phyloP scores from a whole-genome alignment of 805 yeast genomes.

The Jamesozyma lodderae region DNA sequence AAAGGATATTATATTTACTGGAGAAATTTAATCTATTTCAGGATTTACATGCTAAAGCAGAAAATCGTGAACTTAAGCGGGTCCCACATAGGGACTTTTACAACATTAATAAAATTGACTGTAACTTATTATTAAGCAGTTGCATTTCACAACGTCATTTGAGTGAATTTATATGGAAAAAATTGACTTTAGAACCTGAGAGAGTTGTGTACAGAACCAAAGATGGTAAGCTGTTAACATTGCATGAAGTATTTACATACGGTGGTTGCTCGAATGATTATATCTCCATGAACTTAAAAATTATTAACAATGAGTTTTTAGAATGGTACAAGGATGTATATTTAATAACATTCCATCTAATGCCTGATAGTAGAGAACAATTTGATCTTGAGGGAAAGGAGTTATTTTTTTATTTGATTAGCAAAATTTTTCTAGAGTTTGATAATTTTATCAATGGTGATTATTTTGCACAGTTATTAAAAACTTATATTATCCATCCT shows the following conservation, averaged over 20 bases:
- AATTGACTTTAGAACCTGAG: conserved; percentile 29
- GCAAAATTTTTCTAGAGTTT: conserved; percentile 30
- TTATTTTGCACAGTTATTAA: conserved; percentile 29
- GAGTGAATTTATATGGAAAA: conserved; percentile 31
- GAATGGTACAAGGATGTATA: conserved; percentile 19
- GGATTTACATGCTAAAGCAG: conserved; percentile 28
- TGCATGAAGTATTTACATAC: conserved; percentile 17
- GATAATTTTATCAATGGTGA: conserved; percentile 33
- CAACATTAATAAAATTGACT: conserved; percentile 89
- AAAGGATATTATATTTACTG: conserved; percentile 25
- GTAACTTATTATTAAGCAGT: conserved; percentile 20
- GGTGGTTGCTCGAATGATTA: conserved; percentile 7
- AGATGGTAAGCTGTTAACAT: conserved; percentile 16
- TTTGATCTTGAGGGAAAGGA: conserved; percentile 11
- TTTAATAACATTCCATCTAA: conserved; percentile 16
- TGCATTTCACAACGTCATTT: conserved; percentile 25
- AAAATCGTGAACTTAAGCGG: conserved; percentile 28
- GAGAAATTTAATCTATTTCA: conserved; percentile 31
- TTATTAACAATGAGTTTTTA: conserved; percentile 23
- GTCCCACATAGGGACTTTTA: conserved; percentile 56
- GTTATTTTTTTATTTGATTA: conserved; percentile 23
- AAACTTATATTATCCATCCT: conserved; percentile 25
- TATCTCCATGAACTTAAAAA: conserved; percentile 19
- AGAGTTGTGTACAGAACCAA: conserved; percentile 26
- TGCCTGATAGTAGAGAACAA: conserved; percentile 11